These are phyloP conservation scores for Aegilops umbellulata DNA, from an alignment of 176 grass and related monocot genomes.

Conservation along the genomic window DNA sequence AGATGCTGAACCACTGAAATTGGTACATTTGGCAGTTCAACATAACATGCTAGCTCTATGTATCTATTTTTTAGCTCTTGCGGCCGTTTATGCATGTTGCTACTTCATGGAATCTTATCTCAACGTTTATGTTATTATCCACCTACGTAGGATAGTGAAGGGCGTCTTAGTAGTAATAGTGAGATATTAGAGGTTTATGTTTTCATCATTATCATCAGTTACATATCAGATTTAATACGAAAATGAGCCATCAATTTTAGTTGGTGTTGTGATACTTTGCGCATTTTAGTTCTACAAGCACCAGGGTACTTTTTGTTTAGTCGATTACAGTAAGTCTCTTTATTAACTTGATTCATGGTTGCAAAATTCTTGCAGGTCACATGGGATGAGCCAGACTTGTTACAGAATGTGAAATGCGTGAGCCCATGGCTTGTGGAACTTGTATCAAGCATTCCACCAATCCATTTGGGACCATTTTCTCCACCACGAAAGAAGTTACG, in stretches of 20 bases:
- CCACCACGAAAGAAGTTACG: slow-evolving; percentile 70
- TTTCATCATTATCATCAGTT: background rate
- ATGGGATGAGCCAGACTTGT: slow-evolving; percentile 84
- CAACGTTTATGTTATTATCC: background rate
- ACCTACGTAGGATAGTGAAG: background rate
- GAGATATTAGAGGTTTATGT: background rate
- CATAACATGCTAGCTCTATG: background rate
- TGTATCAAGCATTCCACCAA: slow-evolving; percentile 64
- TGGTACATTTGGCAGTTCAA: background rate
- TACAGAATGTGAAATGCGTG: slow-evolving; percentile 78
- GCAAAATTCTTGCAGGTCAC: slow-evolving; percentile 53
- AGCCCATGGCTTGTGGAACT: slow-evolving; percentile 78
- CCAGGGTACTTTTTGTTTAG: background rate
- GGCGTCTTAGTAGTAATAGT: background rate
- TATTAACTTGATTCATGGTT: background rate
- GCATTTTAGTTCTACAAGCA: background rate
- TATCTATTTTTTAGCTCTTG: background rate
- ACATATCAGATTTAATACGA: slow-evolving; percentile 7
- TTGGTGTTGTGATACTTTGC: background rate
- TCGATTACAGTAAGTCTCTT: background rate
- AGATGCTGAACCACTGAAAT: background rate
- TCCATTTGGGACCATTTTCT: slow-evolving; percentile 68
- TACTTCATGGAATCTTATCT: slow-evolving; percentile 1
- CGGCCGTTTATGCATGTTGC: background rate
- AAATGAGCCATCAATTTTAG: background rate